Evolutionary conservation across 2,329 filamentous ascomycete species (phyloP), one percentile per base, ranked within the genome.

Genomic region (Elsinoe perseae): DNA sequence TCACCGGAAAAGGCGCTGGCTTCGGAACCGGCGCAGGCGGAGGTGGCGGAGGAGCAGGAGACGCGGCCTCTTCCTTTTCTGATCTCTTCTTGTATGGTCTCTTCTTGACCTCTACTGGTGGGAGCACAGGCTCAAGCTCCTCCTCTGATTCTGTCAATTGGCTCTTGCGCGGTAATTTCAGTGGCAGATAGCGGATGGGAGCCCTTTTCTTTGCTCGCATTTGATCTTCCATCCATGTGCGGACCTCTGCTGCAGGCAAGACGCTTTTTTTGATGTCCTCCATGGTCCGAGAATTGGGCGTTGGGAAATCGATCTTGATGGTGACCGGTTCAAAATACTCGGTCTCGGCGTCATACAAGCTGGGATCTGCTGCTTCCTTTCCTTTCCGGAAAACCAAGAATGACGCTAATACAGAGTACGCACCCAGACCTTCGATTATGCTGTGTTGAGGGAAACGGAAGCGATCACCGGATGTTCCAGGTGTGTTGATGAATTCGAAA

Each of bases 321-420:
- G 82, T 85, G 79, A 91, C 78, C 1, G 87, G 87, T 62, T 91
- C 85, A 66, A 89, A 92, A 70, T 87, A 89, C 64, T 89, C 80
- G 80, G 56, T 79, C 77, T 68, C 62, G 60, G 70, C 64, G 60
- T 73, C 61, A 55, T 73, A 52, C 52, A 64, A 57, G 56, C 64
- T 16, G 2, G 65, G 57, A 36, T 67, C 64, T 1, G 60, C 63
- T 1, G 81, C 80, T n/a, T 74, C 76, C 62, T 82, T 84, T 27
- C 84, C 86, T 67, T 85, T 85, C 50, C 86, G 83, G 4, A 88
- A 85, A 58, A 91, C 82, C 9, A 93, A 74, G 65, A 92, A 93
- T 1, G 86, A 91, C 2, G 84, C 84, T 42, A 89, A 78, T 1
- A 87, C 79, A n/a, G 77, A 75, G 46, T 69, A 63, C 2, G 63